Base-by-base conservation (phyloP, 2,329 filamentous ascomycete genomes). In the Teratosphaeria gauchensis region DNA sequence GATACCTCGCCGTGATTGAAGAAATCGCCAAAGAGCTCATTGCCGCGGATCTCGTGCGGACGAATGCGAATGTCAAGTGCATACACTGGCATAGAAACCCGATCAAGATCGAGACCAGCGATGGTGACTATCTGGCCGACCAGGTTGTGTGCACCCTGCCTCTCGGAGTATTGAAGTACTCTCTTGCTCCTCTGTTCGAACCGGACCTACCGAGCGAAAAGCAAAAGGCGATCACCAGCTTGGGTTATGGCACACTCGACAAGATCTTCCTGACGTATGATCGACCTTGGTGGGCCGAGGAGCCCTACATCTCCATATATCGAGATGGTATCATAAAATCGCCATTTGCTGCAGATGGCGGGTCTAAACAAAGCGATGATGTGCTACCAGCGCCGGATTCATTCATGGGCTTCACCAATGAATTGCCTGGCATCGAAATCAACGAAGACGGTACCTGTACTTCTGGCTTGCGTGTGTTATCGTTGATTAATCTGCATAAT, bases 191-290 rank as follows among this genome's bases (percentile, higher is more conserved):
- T 24, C 54, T 66, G 1, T 67, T 66, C 56, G 19, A 58, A 31
- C 64, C 65, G n/a, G 6, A 21, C 6, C 51, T 66, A 8, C 64
- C 65, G n/a, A 9, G 31, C 5, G 56, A 61, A 24, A 65, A 63
- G 55, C 54, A 51, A 24, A 42, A 61, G 33, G 60, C 63, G 3
- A 59, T 66, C 28, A 19, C 42, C 5, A 58, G 51, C 24, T 59
- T 67, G n/a, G 65, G 64, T 1, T 66, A 63, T 38, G 65, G 65
- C 30, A 66, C 63, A 4, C 58, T 67, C n/a, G 63, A 67, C 55
- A 67, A 67, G 57, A 60, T 67, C 31, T 58, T 67, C 38, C 56
- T 67, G 1, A 60, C 65, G 14, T 67, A 65, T 54, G n/a, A 56
- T 6, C 11, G 56, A 11, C 53, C 63, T 2, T 67, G 65, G 65